Base-by-base conservation (phyloP, 1,139 yeast genomes). In the Pneumocystis oryctolagi region DNA sequence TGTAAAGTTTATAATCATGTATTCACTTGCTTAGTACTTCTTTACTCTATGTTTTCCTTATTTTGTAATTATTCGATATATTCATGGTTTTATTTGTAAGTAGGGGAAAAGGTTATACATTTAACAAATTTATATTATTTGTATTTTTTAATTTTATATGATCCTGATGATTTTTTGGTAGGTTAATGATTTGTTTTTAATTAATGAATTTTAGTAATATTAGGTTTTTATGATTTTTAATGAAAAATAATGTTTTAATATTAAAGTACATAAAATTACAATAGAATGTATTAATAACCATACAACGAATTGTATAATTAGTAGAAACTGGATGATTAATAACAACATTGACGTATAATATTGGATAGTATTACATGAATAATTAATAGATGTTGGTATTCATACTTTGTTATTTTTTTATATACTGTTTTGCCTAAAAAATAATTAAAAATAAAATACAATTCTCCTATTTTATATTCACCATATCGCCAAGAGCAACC, bases 401-500 rank as follows among this genome's bases (percentile, higher is more conserved):
- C 12, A 14, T 3, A 5, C 8, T 42, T 47, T 47, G 28, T 25
- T 25, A 47, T n/a, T 47, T 47, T 40, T 47, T 47, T 28, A 47
- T 20, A 47, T 47, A 47, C 25, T 47, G 53, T 18, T 47, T 47
- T 12, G 55, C 55, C 31, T 47, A 25, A 20, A 1, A 47, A 47
- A 25, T 47, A 2, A 14, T 25, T 25, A 47, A 20, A 47, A 9
- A 16, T 1, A 12, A 9, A 25, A 6, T 25, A 20, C 3, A 20
- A 8, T 1, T 12, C 16, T 25, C n/a, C 16, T 25, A 20, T 47
- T 25, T 3, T 12, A 12, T 47, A 47, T 82, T 84, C 58, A 88
- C 88, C 75, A 89, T 87, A 73, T 92, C 98, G 72, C 97, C 98
- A 69, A 92, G 84, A n/a, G 96, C 97, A 66, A 92, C 97, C 97